Base-by-base conservation (phyloP, 169 alveolate genomes). In the Haemoproteus tartakovskyi region DNA sequence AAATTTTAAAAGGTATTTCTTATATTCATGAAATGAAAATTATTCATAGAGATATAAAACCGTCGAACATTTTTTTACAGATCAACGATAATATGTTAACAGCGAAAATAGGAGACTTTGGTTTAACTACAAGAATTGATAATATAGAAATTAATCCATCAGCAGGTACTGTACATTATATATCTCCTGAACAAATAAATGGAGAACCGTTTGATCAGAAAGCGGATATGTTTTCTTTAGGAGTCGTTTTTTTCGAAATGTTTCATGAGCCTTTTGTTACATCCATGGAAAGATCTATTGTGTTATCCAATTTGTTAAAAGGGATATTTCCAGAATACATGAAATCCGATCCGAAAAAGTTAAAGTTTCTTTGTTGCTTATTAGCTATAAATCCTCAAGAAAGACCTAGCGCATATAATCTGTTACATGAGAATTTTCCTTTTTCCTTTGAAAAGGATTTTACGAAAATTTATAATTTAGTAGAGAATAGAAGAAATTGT, bases 241-340 rank as follows among this genome's bases (percentile, higher is more conserved):
- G 95, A 8, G 95, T 91, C 9, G 93, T 91, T 18, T 81, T 91
- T 40, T 91, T 91, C 79, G 95, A 91, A 80, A 91, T 91, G 95
- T 83, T 85, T 29, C 87, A 89, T 41, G 91, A 89, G 29, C 94
- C 95, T 0, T 91, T 91, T 64, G 52, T 61, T 22, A 91, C 95
- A 21, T 64, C 79, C 1, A 91, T 91, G 95, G 95, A 91, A 54
- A 87, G 95, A 43, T 67, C 85, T 2, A 87, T 80, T 16, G 80
- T 85, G 14, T 52, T 88, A 22, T 88, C 92, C 0, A 81, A 89
- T 29, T 80, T 88, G 16, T 57, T 89, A 63, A 80, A 85, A 83
- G 81, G 90, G 63, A 87, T 89, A 2, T 56, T 63, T 29, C 91
- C 87, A n/a, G 87, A 85, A 40, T 62, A 79, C 46, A 84, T 84